These are phyloP conservation scores for Fraxinus albicans DNA, from an alignment of 305 asterid genomes.

Conservation along the genomic window DNA sequence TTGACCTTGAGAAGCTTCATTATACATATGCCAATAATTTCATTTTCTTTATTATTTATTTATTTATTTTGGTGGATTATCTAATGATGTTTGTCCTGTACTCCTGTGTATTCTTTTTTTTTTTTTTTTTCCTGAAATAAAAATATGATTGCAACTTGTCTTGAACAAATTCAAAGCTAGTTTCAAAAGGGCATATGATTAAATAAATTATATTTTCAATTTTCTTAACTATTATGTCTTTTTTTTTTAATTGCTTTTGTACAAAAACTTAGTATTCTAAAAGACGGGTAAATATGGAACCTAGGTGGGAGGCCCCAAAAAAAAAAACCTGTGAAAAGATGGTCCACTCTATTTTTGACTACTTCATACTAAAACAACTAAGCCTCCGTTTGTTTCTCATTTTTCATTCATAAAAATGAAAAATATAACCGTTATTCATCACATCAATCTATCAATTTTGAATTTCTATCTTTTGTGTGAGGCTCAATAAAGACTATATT, in stretches of 20 bases:
- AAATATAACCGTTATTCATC: too few species aligned
- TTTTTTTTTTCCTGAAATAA: background rate
- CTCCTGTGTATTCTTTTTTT: too few species aligned
- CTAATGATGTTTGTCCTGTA: background rate
- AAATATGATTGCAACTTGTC: background rate
- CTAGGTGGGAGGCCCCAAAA: background rate
- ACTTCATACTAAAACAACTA: background rate
- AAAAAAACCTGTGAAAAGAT: background rate
- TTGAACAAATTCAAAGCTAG: background rate
- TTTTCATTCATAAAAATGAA: too few species aligned
- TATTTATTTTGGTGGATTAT: background rate
- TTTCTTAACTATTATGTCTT: background rate
- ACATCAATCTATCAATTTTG: too few species aligned
- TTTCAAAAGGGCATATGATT: background rate
- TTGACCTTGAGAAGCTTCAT: background rate
- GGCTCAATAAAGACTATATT: too few species aligned
- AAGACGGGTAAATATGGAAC: background rate
- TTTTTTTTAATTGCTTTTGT: background rate
- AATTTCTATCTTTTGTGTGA: too few species aligned
- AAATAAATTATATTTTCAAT: background rate
- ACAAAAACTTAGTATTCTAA: background rate
- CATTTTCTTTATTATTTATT: background rate
- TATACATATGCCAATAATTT: background rate
- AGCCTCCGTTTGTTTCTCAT: too few species aligned
- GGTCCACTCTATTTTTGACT: too few species aligned